Evolutionary conservation across 441 rosid species (phyloP), one percentile per base, ranked within the genome.

Genomic region (Melianthus villosus): DNA sequence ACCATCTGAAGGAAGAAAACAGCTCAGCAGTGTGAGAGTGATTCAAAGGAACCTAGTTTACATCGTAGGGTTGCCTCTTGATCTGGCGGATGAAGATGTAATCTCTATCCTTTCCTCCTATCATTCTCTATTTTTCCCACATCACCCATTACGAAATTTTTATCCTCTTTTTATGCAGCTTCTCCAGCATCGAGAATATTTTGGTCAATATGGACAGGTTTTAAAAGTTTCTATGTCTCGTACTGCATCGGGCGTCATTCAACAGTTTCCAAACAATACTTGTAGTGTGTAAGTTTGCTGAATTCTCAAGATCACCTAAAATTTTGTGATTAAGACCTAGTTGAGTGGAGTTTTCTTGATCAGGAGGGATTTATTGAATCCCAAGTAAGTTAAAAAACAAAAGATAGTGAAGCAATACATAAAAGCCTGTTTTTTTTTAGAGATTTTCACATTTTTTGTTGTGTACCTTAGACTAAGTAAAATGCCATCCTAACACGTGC

Each of bases 131-230:
- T n/a, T n/a, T n/a, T n/a, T n/a, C n/a, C n/a, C n/a, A 14, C 8
- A 9, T 36, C 25, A 4, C 25, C 6, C 10, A 4, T 4, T 7
- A 12, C 7, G 4, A 1, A n/a, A n/a, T n/a, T 20, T 20, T 20
- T 2, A 2, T 20, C 23, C 23, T 20, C 23, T 20, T 20, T 20
- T 20, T 20, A 10, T 36, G 38, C 56, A 75, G 76, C 50, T 72
- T 48, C 77, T 72, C 39, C 72, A 64, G 40, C 71, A 26, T 6
- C 78, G 41, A 54, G 94, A 82, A 19, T 82, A 71, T 54, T 82
- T 79, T 58, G 77, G 81, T 22, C 85, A 73, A 42, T 82, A 82
- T 68, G 91, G 94, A 38, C 78, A 79, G 49, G 94, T 79, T 30
- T 58, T 69, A 19, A 82, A 78, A 53, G 85, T 78, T n/a, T 78